A percentile compares a stretch with the other conserved stretches of the same genome.
These are phyloP conservation scores for Rubus idaeus DNA, from an alignment of 306 rosid genomes.

Conservation along the genomic window DNA sequence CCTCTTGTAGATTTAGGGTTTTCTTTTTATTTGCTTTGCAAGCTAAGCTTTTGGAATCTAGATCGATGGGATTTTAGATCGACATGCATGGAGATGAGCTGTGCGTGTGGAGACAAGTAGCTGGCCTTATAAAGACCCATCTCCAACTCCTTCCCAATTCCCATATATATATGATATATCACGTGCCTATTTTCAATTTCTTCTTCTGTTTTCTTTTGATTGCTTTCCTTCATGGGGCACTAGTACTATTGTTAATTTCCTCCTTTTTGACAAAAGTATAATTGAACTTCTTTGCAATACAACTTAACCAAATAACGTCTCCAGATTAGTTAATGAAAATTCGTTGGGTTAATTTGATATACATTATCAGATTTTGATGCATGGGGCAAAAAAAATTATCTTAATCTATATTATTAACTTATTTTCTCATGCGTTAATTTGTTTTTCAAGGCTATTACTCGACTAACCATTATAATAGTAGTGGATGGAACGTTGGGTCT, in stretches of 20 bases:
- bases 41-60: neutral
- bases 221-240: constrained; percentile 11
- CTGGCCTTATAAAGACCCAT: constrained; percentile 54
- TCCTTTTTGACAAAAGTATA: constrained; percentile 19
- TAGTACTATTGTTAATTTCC: constrained; percentile 13
- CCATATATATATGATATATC: constrained; percentile 24
- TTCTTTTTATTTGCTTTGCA: neutral
- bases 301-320: too few relatives aligned
- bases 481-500: neutral
- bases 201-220: constrained; percentile 24
- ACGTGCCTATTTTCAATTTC: constrained; percentile 40
- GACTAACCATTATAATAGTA: neutral
- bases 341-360: neutral
- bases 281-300: neutral
- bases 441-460: neutral
- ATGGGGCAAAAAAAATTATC: too few relatives aligned
- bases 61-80: neutral
- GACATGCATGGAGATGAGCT: constrained; percentile 49
- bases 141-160: constrained; percentile 29
- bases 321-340: neutral
- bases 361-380: neutral
- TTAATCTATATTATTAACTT: too few relatives aligned
- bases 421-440: too few relatives aligned
- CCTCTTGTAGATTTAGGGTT: neutral
- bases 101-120: constrained; percentile 59